A percentile compares a stretch with the other conserved stretches of the same genome.
These are phyloP conservation scores for Populus alba DNA, from an alignment of 345 rosid genomes.

Conservation along the genomic window DNA sequence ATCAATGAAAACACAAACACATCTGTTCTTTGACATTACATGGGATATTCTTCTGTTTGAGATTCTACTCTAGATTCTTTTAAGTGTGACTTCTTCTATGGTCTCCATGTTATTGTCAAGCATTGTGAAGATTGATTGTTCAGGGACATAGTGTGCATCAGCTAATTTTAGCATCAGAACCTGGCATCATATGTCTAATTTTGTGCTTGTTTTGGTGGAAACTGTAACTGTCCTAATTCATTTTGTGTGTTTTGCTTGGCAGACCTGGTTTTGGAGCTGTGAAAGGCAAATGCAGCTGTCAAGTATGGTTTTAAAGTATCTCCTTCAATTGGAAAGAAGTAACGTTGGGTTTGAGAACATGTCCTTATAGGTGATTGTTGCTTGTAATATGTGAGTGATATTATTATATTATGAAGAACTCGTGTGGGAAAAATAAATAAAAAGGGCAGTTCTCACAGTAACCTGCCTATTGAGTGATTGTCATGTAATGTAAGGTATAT, in stretches of 20 bases:
- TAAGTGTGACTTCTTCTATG: not conserved
- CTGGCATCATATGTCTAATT: not conserved
- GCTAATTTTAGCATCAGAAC: not conserved
- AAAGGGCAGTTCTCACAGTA: conserved; percentile 26
- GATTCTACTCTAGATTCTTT: not conserved
- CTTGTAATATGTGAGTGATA: conserved; percentile 23
- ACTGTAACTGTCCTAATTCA: conserved; percentile 4
- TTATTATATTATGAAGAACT: conserved; percentile 17
- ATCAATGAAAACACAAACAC: not conserved
- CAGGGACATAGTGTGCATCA: not conserved
- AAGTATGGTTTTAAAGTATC: conserved; percentile 2
- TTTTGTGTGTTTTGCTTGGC: conserved; percentile 23
- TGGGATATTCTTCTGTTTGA: not conserved
- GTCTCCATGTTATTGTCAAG: not conserved
- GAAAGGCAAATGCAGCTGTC: conserved; percentile 28
- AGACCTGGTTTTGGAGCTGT: conserved; percentile 80
- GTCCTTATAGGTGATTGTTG: conserved; percentile 8
- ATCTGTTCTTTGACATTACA: not conserved
- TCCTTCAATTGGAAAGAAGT: conserved; percentile 1
- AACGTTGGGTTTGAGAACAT: conserved; percentile 12
- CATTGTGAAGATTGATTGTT: not conserved
- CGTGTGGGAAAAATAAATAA: conserved; percentile 24
- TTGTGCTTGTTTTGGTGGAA: not conserved
- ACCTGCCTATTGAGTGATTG: conserved; percentile 9
- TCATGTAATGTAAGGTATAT: conserved; percentile 10